A percentile compares a stretch with the other conserved stretches of the same genome.
Evolutionary conservation across 1,284 basidiomycete genomes (phyloP).

Genomic region (Sphaerobolus stellatus): DNA sequence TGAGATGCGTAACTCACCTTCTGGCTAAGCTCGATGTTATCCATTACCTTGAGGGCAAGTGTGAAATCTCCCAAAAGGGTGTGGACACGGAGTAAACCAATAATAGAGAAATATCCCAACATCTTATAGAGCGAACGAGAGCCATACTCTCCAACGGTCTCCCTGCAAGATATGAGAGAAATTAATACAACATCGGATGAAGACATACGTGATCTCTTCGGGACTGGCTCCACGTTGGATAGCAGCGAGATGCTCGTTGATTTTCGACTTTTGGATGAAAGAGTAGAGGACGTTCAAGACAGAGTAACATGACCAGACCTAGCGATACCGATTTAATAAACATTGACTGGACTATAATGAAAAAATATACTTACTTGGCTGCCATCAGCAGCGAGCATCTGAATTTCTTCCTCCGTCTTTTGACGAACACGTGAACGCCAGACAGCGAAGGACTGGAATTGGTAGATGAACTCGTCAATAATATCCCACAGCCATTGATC

Average conservation of each 20-base stretch:
- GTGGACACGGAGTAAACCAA: constrained; percentile 94
- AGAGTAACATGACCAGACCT: constrained; percentile 97
- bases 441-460: constrained; percentile 94
- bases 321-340: constrained; percentile 4
- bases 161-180: constrained; percentile 44
- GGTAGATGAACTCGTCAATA: constrained; percentile 99
- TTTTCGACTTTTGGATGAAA: constrained; percentile 93
- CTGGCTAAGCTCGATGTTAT: constrained; percentile 87
- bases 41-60: constrained; percentile 93
- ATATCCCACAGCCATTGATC: constrained; percentile 99
- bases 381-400: constrained; percentile 71
- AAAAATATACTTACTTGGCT: constrained; percentile 50
- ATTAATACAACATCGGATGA: neutral
- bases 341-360: constrained; percentile 7
- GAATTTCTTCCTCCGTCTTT: constrained; percentile 89
- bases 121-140: constrained; percentile 87
- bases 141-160: constrained; percentile 91
- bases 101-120: constrained; percentile 97
- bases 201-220: constrained; percentile 78
- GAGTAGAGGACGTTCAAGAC: constrained; percentile 98
- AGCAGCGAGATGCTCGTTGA: constrained; percentile 91
- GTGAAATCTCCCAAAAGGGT: constrained; percentile 96
- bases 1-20: constrained; percentile 47
- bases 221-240: constrained; percentile 75
- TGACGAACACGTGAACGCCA: constrained; percentile 84